Conservation (phyloP, 495 filamentous ascomycete species). For the Penicillium roqueforti region DNA sequence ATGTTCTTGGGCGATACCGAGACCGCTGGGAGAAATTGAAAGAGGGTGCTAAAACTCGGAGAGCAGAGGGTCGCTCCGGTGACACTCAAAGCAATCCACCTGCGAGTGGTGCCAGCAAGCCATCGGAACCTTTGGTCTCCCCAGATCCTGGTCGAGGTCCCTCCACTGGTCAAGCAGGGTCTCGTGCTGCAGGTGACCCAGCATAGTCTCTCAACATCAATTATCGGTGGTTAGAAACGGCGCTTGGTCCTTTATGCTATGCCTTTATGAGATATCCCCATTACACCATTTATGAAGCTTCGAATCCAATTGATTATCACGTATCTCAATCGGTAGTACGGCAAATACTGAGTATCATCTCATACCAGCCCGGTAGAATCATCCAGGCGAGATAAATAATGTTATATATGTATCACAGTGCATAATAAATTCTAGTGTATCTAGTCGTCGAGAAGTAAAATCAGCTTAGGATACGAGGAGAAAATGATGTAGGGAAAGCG, state of each 20-base stretch:
- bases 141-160: constrained; percentile 3
- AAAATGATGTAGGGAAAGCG: background rate
- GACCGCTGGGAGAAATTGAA: constrained; percentile 84
- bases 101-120: constrained; percentile 5
- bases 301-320: background rate
- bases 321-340: background rate
- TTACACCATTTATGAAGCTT: background rate
- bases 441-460: background rate
- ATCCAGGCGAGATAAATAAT: background rate
- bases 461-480: background rate
- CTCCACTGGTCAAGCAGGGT: background rate
- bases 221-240: background rate
- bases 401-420: background rate
- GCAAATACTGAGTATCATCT: background rate
- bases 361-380: background rate
- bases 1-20: constrained; percentile 62
- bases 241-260: background rate
- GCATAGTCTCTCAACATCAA: background rate
- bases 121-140: constrained; percentile 7
- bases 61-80: constrained; percentile 21
- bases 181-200: background rate
- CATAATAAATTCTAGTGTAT: too few relatives aligned
- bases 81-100: constrained; percentile 14
- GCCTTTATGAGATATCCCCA: background rate
- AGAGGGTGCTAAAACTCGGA: constrained; percentile 66